phyloP scores from a whole-genome alignment of 2,329 filamentous ascomycete species.

The Pyrenochaeta sp. region DNA sequence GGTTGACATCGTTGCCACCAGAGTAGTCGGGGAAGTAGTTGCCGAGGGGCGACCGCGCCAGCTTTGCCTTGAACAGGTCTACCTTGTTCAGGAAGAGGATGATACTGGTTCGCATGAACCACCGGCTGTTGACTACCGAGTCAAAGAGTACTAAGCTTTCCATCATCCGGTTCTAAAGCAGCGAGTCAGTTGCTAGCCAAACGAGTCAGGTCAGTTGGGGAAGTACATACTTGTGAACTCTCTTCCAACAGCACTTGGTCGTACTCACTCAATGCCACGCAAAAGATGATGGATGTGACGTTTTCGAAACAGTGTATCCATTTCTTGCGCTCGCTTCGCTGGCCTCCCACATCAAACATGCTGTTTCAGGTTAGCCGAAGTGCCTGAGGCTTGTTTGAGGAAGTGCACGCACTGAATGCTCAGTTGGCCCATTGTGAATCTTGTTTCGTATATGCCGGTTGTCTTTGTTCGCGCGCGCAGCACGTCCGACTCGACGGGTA shows the following conservation, averaged over 20 bases:
- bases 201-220: constrained; percentile 8
- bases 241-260: constrained; percentile 97
- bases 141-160: constrained; percentile 96
- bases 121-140: constrained; percentile 97
- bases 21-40: constrained; percentile 99
- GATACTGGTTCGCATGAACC: constrained; percentile 99
- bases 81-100: constrained; percentile 99
- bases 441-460: constrained; percentile 97
- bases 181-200: constrained; percentile 32
- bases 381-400: constrained; percentile 11
- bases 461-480: constrained; percentile 96
- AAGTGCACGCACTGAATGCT: constrained; percentile 86
- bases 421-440: constrained; percentile 97
- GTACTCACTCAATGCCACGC: constrained; percentile 96
- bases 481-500: constrained; percentile 93
- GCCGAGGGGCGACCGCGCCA: constrained; percentile 84
- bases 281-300: constrained; percentile 99
- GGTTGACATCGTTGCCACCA: constrained; percentile 96
- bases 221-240: constrained; percentile 82
- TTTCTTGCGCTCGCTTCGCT: constrained; percentile 97
- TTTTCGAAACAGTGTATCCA: constrained; percentile 99
- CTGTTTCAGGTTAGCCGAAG: constrained; percentile 60
- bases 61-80: constrained; percentile 95
- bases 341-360: constrained; percentile 99
- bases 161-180: constrained; percentile 94